Conservation (phyloP, 2,329 filamentous ascomycete species). For the Trichoderma sp. region DNA sequence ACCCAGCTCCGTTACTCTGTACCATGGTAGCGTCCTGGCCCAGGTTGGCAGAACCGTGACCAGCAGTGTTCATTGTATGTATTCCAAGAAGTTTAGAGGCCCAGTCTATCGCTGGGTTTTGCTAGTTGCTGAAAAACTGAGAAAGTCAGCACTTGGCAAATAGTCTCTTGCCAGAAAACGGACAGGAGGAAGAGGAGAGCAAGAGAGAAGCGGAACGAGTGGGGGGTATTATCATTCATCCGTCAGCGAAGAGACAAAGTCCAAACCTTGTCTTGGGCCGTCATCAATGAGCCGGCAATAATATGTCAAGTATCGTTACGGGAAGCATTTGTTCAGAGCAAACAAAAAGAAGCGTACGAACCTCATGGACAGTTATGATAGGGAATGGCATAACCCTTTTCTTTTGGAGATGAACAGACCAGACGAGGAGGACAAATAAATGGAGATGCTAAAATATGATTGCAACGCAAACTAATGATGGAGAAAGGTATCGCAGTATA, state of each 20-base stretch:
- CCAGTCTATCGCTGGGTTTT: conserved; percentile 17
- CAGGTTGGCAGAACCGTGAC: conserved; percentile 34
- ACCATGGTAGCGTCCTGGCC: conserved; percentile 34
- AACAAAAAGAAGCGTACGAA: conserved; percentile 13
- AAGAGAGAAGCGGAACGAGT: conserved; percentile 8
- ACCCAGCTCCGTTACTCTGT: conserved; percentile 34
- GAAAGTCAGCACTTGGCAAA: conserved; percentile 16
- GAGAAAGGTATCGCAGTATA: background rate
- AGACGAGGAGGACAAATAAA: conserved; percentile 1
- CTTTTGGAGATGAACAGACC: background rate
- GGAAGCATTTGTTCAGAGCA: background rate
- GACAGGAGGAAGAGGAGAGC: background rate
- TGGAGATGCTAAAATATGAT: background rate
- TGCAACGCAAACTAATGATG: conserved; percentile 6
- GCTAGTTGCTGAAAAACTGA: conserved; percentile 14
- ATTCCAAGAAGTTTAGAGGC: conserved; percentile 16
- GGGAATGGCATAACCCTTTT: conserved; percentile 14
- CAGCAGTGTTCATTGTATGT: conserved; percentile 35
- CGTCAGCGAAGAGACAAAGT: conserved; percentile 16
- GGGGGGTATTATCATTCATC: conserved; percentile 11
- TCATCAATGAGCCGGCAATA: background rate
- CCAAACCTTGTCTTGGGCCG: conserved; percentile 16
- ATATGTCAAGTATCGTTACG: background rate
- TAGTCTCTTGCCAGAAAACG: conserved; percentile 6
- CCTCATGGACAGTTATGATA: conserved; percentile 17